phyloP scores from a whole-genome alignment of 164 flowering plant genomes.

The Akebia trifoliata region DNA sequence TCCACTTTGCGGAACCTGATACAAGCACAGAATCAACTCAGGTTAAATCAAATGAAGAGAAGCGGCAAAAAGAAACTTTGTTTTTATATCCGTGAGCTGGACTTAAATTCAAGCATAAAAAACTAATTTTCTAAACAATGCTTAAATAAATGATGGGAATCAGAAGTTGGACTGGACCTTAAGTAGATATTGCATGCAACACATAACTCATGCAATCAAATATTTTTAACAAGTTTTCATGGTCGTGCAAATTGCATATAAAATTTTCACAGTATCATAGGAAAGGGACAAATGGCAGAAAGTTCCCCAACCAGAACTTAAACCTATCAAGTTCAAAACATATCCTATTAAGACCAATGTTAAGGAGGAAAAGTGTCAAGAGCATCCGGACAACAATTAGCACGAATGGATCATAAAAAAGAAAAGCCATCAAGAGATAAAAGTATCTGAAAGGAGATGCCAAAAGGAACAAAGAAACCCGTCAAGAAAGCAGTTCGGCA shows the following conservation, averaged over 20 bases:
- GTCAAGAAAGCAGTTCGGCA: neutral
- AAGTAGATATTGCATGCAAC: too few relatives aligned
- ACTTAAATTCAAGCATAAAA: too few relatives aligned
- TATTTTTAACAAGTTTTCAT: neutral
- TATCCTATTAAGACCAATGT: neutral
- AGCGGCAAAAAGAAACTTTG: too few relatives aligned
- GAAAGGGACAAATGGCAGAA: neutral
- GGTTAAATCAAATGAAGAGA: constrained; percentile 1
- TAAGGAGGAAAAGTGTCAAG: neutral
- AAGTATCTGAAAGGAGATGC: neutral
- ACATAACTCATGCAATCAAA: neutral
- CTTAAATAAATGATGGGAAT: too few relatives aligned
- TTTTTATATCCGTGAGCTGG: too few relatives aligned
- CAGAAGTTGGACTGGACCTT: too few relatives aligned
- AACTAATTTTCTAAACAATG: too few relatives aligned
- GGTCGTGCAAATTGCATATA: neutral
- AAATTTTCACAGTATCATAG: neutral
- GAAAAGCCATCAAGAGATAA: constrained; percentile 1
- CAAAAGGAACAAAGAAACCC: neutral
- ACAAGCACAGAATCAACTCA: constrained; percentile 11
- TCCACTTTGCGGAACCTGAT: constrained; percentile 86
- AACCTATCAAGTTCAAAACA: neutral
- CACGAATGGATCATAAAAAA: neutral
- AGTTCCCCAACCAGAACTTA: neutral
- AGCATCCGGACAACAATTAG: neutral